Evolutionary conservation across 2,329 filamentous ascomycete genomes (phyloP).

Genomic region (Claviceps sorghi): DNA sequence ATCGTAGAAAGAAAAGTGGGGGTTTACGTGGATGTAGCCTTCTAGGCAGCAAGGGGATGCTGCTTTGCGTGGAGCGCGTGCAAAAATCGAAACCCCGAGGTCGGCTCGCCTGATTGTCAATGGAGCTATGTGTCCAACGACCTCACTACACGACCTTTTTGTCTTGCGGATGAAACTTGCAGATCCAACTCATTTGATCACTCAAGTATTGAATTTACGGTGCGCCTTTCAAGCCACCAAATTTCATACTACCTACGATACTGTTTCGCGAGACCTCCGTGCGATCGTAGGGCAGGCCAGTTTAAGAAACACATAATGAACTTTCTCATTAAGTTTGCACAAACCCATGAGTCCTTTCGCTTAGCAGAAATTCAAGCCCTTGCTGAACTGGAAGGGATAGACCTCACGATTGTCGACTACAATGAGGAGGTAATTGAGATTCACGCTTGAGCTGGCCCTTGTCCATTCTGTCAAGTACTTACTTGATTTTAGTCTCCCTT

Average conservation of each 20-base stretch:
- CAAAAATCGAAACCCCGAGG: not conserved
- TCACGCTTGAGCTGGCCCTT: not conserved
- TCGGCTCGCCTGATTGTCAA: not conserved
- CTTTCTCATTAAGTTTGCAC: slow-evolving; percentile 79
- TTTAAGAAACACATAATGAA: slow-evolving; percentile 34
- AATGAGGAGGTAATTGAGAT: slow-evolving; percentile 47
- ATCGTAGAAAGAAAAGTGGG: no score
- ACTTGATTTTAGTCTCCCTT: slow-evolving; percentile 57
- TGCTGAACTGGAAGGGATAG: slow-evolving; percentile 50
- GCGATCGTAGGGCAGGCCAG: not conserved
- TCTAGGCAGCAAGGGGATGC: no score
- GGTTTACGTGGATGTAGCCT: no score
- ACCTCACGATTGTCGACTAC: slow-evolving; percentile 63
- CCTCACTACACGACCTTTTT: not conserved
- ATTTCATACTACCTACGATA: not conserved
- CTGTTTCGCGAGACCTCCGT: not conserved
- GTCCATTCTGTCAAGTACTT: slow-evolving; percentile 5
- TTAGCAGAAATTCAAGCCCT: slow-evolving; percentile 71
- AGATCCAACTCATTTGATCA: not conserved
- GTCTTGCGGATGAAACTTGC: not conserved
- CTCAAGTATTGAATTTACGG: not conserved
- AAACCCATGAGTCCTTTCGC: slow-evolving; percentile 83
- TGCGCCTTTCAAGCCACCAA: not conserved
- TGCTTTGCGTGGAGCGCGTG: not conserved
- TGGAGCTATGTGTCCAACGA: not conserved